phyloP scores from a whole-genome alignment of 2,329 filamentous ascomycete genomes.

The Exutisphaerella laricina region DNA sequence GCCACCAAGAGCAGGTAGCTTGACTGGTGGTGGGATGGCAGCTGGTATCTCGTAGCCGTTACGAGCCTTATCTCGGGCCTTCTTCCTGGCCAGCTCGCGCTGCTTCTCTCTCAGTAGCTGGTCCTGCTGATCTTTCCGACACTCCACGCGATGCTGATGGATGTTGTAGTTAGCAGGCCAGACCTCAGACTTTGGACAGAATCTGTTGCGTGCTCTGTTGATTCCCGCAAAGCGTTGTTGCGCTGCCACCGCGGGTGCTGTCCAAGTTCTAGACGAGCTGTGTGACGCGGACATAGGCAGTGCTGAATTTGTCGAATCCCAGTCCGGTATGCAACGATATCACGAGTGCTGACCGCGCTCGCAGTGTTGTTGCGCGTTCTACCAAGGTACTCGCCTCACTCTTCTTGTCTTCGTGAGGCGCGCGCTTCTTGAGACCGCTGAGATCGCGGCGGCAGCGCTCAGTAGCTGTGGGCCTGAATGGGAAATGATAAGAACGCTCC shows the following conservation, averaged over 20 bases:
- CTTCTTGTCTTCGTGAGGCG: too few species aligned
- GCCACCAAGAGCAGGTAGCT: slow-evolving; percentile 11
- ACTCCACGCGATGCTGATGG: slow-evolving; percentile 21
- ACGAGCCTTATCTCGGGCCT: background rate
- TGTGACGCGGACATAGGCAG: too few species aligned
- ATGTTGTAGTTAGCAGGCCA: slow-evolving; percentile 25
- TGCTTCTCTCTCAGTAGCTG: background rate
- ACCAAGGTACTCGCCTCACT: too few species aligned
- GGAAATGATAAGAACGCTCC: too few species aligned
- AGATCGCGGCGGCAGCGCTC: too few species aligned
- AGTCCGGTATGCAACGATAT: too few species aligned
- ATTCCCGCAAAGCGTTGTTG: slow-evolving; percentile 17
- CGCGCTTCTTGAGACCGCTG: too few species aligned
- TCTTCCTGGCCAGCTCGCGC: background rate
- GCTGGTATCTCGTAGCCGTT: background rate
- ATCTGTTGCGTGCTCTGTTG: slow-evolving; percentile 19
- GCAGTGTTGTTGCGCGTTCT: too few species aligned
- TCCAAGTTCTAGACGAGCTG: slow-evolving; percentile 12
- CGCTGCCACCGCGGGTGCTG: slow-evolving; percentile 11
- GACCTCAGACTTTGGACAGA: slow-evolving; percentile 27
- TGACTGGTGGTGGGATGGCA: background rate
- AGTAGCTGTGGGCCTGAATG: too few species aligned
- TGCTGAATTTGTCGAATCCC: too few species aligned
- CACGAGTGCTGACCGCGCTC: too few species aligned
- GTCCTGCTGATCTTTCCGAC: background rate